Conservation (phyloP, 805 yeast genomes). For the Candida boleticola region DNA sequence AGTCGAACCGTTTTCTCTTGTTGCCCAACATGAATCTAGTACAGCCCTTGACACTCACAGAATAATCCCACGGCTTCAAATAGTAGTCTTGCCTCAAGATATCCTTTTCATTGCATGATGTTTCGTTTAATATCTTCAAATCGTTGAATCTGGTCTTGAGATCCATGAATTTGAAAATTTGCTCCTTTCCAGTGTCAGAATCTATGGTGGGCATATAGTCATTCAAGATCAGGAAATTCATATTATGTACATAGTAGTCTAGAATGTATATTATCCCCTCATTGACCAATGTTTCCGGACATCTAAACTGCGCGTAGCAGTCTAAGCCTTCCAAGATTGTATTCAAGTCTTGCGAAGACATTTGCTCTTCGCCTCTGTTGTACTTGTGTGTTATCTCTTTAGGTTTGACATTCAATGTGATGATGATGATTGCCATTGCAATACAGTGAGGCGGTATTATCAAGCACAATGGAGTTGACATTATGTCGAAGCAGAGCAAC, state of each 20-base stretch:
- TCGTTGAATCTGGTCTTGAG: slow-evolving; percentile 43
- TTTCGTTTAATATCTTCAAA: slow-evolving; percentile 31
- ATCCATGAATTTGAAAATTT: slow-evolving; percentile 45
- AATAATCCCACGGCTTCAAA: slow-evolving; percentile 44
- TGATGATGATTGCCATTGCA: slow-evolving; percentile 64
- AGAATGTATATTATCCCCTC: slow-evolving; percentile 57
- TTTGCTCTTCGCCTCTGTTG: slow-evolving; percentile 14
- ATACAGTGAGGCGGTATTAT: slow-evolving; percentile 74
- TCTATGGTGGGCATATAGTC: slow-evolving; percentile 39
- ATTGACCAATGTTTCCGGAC: slow-evolving; percentile 43
- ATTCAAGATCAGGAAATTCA: slow-evolving; percentile 49
- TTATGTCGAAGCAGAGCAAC: slow-evolving; percentile 73
- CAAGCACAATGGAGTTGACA: slow-evolving; percentile 64
- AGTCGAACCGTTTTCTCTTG: slow-evolving; percentile 45
- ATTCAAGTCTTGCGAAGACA: slow-evolving; percentile 13
- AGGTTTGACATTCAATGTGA: slow-evolving; percentile 53
- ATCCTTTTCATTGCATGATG: slow-evolving; percentile 19
- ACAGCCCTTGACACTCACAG: slow-evolving; percentile 37
- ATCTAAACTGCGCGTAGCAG: slow-evolving; percentile 34
- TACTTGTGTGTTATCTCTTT: slow-evolving; percentile 24
- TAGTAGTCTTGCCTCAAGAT: slow-evolving; percentile 45
- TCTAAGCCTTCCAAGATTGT: slow-evolving; percentile 31
- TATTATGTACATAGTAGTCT: slow-evolving; percentile 59
- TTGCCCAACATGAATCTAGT: slow-evolving; percentile 53
- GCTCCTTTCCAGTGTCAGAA: slow-evolving; percentile 41